Evolutionary conservation across 805 yeast species (phyloP).

Genomic region (Pichia gijzeniarum): DNA sequence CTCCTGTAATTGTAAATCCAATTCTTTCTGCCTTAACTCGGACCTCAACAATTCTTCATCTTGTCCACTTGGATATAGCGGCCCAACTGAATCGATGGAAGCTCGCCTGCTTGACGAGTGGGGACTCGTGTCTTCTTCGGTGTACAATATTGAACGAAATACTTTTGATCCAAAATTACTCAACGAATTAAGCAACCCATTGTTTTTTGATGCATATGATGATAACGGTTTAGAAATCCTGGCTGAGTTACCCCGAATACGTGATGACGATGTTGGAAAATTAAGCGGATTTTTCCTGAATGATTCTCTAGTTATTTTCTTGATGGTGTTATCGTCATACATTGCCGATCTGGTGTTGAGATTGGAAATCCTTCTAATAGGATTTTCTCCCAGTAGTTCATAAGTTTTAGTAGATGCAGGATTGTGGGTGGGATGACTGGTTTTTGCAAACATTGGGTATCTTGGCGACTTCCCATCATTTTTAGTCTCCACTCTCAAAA

Average conservation of each 20-base stretch:
- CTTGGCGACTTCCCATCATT: not conserved
- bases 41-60: not conserved
- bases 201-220: constrained; percentile 5
- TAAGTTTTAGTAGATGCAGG: constrained; percentile 18
- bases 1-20: constrained; percentile 6
- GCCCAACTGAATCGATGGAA: not conserved
- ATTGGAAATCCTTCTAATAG: constrained; percentile 19
- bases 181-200: constrained; percentile 23
- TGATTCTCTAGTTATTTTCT: constrained; percentile 15
- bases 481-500: constrained; percentile 10
- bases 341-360: constrained; percentile 10
- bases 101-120: not conserved
- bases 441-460: not conserved
- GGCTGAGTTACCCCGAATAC: not conserved
- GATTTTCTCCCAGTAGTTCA: constrained; percentile 26
- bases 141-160: constrained; percentile 25
- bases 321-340: constrained; percentile 17
- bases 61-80: not conserved
- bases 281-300: constrained; percentile 7
- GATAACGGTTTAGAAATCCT: not conserved
- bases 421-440: not conserved
- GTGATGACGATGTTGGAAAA: not conserved
- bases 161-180: constrained; percentile 26
- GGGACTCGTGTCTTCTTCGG: constrained; percentile 16
- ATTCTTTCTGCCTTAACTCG: constrained; percentile 1